These are phyloP conservation scores for Oryza punctata DNA, from an alignment of 176 grass and related monocot genomes.

Conservation along the genomic window DNA sequence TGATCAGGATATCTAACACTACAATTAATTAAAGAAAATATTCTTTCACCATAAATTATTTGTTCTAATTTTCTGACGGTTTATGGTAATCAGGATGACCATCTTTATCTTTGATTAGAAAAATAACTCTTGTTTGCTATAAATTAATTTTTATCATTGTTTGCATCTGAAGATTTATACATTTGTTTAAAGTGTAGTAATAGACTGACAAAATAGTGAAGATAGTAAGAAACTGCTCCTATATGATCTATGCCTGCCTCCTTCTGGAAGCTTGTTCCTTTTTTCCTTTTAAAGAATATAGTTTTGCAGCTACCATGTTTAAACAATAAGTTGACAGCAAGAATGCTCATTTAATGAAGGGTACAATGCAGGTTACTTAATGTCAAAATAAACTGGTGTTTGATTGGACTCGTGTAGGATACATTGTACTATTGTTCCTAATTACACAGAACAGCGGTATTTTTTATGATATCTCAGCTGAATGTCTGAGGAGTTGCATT, in stretches of 20 bases:
- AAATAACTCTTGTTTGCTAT: background rate
- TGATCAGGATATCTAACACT: background rate
- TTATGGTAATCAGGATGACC: background rate
- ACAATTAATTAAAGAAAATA: constrained; percentile 8
- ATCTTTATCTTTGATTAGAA: background rate
- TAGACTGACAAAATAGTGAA: background rate
- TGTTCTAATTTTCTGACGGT: background rate
- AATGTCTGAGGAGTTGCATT: background rate
- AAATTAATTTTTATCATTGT: background rate
- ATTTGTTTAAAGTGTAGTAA: constrained; percentile 5
- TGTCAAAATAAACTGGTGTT: background rate
- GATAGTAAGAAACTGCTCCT: background rate
- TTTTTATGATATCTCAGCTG: background rate
- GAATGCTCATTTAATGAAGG: background rate
- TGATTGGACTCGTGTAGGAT: background rate
- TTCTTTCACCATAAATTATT: background rate
- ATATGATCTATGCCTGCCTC: background rate
- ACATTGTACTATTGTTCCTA: background rate
- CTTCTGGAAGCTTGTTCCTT: background rate
- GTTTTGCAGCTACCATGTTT: background rate
- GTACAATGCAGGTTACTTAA: background rate
- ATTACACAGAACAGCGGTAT: background rate
- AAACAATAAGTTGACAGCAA: background rate
- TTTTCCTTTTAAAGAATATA: background rate
- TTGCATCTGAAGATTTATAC: background rate